Conservation (phyloP, 768 basidiomycete species). For the Tephrocybe sp. region DNA sequence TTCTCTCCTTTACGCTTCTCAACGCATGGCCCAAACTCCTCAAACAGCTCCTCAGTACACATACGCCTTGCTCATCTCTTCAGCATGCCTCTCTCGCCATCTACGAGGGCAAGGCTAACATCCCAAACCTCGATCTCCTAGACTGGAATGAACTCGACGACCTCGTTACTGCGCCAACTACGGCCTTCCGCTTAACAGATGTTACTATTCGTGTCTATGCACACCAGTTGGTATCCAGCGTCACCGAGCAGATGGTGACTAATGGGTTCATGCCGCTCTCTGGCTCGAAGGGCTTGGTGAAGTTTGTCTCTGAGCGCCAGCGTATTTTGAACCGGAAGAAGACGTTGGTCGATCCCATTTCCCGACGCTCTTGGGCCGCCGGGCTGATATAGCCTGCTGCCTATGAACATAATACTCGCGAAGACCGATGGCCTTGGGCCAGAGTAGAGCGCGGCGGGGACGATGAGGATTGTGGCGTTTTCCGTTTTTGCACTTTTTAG, state of each 20-base stretch:
- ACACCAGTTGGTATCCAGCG: conserved; percentile 8
- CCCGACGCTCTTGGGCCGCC: conserved; percentile 10
- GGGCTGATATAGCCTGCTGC: conserved; percentile 7
- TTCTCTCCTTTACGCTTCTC: conserved; percentile 15
- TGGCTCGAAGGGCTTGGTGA: conserved; percentile 11
- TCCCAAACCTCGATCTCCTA: conserved; percentile 15
- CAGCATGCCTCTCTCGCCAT: conserved; percentile 8
- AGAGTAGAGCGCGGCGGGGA: no score
- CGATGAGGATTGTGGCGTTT: no score
- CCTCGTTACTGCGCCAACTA: conserved; percentile 3
- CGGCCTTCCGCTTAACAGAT: conserved; percentile 9
- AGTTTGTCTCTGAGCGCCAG: conserved; percentile 11
- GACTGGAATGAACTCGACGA: conserved; percentile 14
- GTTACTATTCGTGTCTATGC: conserved; percentile 13
- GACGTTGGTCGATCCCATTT: conserved; percentile 5
- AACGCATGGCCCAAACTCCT: conserved; percentile 16
- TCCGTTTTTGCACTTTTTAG: no score
- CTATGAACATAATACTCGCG: no score
- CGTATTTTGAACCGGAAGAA: conserved; percentile 1
- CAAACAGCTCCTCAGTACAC: conserved; percentile 6
- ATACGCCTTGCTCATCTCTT: conserved; percentile 4
- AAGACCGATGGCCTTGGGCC: no score
- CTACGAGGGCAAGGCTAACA: conserved; percentile 12
- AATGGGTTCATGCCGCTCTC: conserved; percentile 10
- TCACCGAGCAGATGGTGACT: conserved; percentile 8